Conservation (phyloP, 805 yeast genomes). For the Candida nanaspora region DNA sequence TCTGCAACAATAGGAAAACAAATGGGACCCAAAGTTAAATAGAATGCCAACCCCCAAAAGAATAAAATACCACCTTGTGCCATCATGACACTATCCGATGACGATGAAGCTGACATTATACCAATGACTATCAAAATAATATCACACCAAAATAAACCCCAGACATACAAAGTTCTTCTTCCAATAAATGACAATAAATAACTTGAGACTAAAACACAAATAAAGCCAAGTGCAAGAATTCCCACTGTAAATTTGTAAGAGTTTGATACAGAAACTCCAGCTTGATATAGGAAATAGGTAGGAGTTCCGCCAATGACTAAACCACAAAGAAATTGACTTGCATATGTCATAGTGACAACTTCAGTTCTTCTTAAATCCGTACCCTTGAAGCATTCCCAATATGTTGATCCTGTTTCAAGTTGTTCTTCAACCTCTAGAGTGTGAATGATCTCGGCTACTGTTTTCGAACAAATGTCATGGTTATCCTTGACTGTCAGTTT, state of each 20-base stretch:
- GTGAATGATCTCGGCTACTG: constrained; percentile 23
- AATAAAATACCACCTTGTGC: constrained; percentile 17
- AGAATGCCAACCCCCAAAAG: constrained; percentile 20
- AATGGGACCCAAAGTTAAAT: constrained; percentile 10
- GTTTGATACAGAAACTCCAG: constrained; percentile 36
- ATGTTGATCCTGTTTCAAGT: constrained; percentile 17
- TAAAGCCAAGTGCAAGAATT: constrained; percentile 26
- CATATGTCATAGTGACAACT: constrained; percentile 29
- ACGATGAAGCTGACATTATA: constrained; percentile 20
- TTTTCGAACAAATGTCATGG: constrained; percentile 24
- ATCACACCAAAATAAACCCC: constrained; percentile 7
- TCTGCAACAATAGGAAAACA: constrained; percentile 27
- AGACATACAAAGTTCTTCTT: constrained; percentile 22
- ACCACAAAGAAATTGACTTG: constrained; percentile 40
- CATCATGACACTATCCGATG: constrained; percentile 22
- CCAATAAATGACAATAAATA: constrained; percentile 32
- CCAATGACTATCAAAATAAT: constrained; percentile 21
- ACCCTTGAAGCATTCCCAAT: constrained; percentile 38
- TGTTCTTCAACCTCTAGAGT: constrained; percentile 15
- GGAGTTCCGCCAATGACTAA: constrained; percentile 39
- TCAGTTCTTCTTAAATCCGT: constrained; percentile 40
- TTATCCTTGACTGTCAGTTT: constrained; percentile 10
- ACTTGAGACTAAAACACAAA: constrained; percentile 32
- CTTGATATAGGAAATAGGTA: constrained; percentile 41
- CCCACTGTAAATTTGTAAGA: constrained; percentile 27